Conservation (phyloP, 306 rosid species). For the Bauhinia variegata region DNA sequence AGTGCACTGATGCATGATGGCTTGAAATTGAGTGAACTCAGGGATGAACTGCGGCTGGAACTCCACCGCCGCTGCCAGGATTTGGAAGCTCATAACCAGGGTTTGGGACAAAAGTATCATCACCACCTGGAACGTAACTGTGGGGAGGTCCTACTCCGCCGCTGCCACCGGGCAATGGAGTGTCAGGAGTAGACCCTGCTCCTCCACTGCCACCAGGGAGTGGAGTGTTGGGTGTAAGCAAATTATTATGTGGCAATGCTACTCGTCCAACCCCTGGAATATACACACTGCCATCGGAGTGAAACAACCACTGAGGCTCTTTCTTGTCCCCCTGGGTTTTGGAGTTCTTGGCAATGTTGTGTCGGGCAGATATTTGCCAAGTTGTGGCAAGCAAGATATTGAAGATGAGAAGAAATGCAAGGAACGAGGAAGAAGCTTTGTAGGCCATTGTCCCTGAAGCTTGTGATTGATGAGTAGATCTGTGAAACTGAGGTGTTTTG, state of each 20-base stretch:
- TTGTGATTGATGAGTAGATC: not conserved
- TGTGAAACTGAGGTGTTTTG: constrained; percentile 23
- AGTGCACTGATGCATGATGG: constrained; percentile 18
- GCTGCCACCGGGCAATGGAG: constrained; percentile 39
- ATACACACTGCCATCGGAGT: constrained; percentile 44
- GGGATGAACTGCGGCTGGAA: constrained; percentile 41
- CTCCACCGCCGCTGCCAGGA: constrained; percentile 54
- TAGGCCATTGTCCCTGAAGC: constrained; percentile 28
- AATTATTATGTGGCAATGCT: constrained; percentile 40
- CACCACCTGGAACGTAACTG: constrained; percentile 68
- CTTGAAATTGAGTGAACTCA: constrained; percentile 35
- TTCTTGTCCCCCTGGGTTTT: constrained; percentile 51
- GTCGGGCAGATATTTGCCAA: constrained; percentile 48
- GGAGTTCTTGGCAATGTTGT: constrained; percentile 27
- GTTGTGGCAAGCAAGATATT: constrained; percentile 45
- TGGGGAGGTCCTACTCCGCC: constrained; percentile 7
- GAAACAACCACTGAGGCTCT: constrained; percentile 57
- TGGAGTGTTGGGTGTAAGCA: constrained; percentile 34
- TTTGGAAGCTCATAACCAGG: constrained; percentile 69
- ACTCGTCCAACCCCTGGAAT: constrained; percentile 67
- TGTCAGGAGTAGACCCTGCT: constrained; percentile 15
- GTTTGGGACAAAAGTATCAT: constrained; percentile 71
- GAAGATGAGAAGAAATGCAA: constrained; percentile 42
- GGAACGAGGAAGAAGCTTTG: constrained; percentile 34
- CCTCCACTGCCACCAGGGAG: constrained; percentile 33